Conservation (phyloP, 768 basidiomycete genomes). For the Coprinellus aureogranulatus region DNA sequence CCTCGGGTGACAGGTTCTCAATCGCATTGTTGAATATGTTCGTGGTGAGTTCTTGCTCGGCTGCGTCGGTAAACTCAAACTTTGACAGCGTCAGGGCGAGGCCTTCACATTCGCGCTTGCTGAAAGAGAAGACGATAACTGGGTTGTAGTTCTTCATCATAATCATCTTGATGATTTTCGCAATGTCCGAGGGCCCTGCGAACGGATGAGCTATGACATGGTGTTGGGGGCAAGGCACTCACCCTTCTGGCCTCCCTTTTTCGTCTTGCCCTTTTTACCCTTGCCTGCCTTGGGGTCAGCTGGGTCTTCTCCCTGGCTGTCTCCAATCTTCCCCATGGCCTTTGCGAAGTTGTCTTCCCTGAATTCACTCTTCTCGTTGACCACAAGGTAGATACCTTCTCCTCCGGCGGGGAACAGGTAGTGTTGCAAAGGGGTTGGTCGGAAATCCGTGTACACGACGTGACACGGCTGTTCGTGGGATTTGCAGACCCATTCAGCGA, state of each 20-base stretch:
- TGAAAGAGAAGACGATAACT: slow-evolving; percentile 97
- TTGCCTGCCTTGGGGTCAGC: slow-evolving; percentile 83
- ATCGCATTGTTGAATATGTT: slow-evolving; percentile 96
- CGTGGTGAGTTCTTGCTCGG: slow-evolving; percentile 83
- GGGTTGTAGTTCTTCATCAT: slow-evolving; percentile 97
- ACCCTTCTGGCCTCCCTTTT: slow-evolving; percentile 85
- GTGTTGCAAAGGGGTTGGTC: slow-evolving; percentile 96
- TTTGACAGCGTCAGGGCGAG: slow-evolving; percentile 92
- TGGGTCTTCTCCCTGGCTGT: slow-evolving; percentile 84
- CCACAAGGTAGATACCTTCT: slow-evolving; percentile 95
- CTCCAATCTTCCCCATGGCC: slow-evolving; percentile 92
- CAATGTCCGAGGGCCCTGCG: slow-evolving; percentile 86
- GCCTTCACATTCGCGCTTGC: slow-evolving; percentile 95
- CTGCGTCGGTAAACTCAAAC: slow-evolving; percentile 89
- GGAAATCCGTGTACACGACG: slow-evolving; percentile 98
- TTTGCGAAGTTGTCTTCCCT: slow-evolving; percentile 96
- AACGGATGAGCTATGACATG: background rate
- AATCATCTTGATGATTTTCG: slow-evolving; percentile 98
- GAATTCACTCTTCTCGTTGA: slow-evolving; percentile 98
- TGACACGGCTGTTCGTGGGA: slow-evolving; percentile 98
- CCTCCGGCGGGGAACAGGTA: slow-evolving; percentile 97
- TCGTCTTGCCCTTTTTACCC: slow-evolving; percentile 88
- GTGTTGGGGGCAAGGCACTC: no score
- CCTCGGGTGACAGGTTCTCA: slow-evolving; percentile 79
- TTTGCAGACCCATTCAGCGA: slow-evolving; percentile 98